A percentile compares a stretch with the other conserved stretches of the same genome.
Evolutionary conservation across 164 flowering plant species (phyloP).

Genomic region (Magnolia sinica): DNA sequence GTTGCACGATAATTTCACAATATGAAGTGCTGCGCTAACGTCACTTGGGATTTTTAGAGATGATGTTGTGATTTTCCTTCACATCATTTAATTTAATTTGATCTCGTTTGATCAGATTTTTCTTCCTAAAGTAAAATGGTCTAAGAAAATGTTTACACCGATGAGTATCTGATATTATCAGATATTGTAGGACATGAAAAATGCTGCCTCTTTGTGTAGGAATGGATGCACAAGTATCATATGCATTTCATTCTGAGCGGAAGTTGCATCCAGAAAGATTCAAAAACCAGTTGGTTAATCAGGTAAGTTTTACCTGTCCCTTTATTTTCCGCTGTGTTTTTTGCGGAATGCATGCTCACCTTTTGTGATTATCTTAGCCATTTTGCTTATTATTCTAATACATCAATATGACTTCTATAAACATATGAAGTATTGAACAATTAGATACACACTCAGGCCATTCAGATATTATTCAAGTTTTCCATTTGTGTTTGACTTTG

Average conservation of each 20-base stretch:
- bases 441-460: neutral
- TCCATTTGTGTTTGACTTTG: neutral
- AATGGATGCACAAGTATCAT: constrained; percentile 98
- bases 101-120: neutral
- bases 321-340: neutral
- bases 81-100: neutral
- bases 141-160: neutral
- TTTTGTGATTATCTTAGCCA: neutral
- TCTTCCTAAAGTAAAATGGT: neutral
- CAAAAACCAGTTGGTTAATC: constrained; percentile 81
- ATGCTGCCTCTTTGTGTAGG: constrained; percentile 36
- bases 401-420: neutral
- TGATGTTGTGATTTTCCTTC: neutral
- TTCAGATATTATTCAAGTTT: neutral
- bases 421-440: neutral
- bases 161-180: neutral
- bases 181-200: neutral
- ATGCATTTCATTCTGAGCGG: constrained; percentile 93
- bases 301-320: constrained; percentile 46
- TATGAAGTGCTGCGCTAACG: neutral
- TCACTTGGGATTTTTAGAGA: neutral
- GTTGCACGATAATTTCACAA: neutral
- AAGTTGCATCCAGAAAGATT: constrained; percentile 89
- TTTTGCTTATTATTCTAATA: neutral
- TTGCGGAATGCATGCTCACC: neutral